Evolutionary conservation across 768 basidiomycete genomes (phyloP).

Genomic region (Mycena epipterygia): DNA sequence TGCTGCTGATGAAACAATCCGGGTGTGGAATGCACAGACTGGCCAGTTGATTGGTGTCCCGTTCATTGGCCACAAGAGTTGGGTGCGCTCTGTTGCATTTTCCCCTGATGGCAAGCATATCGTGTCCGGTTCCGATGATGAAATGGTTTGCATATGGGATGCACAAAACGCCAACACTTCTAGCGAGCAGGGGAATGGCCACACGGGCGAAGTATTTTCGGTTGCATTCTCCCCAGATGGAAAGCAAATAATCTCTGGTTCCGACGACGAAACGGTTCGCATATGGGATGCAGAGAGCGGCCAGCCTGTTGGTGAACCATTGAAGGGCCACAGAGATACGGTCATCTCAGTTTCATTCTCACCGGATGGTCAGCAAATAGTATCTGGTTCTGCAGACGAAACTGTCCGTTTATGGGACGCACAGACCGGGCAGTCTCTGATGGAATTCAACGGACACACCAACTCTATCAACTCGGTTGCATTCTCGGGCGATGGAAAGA

Average conservation of each 20-base stretch:
- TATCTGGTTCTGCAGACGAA: neutral
- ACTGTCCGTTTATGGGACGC: slow-evolving; percentile 8
- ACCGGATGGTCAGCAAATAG: neutral
- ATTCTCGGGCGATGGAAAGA: neutral
- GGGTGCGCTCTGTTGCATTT: neutral
- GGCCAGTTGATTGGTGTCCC: slow-evolving; percentile 1
- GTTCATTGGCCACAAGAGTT: neutral
- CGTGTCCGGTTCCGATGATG: neutral
- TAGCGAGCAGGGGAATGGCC: neutral
- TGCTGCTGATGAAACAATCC: neutral
- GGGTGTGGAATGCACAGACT: slow-evolving; percentile 1
- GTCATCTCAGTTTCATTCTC: slow-evolving; percentile 3
- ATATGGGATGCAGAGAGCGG: slow-evolving; percentile 4
- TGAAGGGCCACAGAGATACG: neutral
- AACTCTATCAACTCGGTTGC: neutral
- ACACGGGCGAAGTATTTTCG: neutral
- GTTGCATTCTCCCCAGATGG: slow-evolving; percentile 4
- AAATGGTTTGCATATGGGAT: neutral
- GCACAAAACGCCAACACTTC: neutral
- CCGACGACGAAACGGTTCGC: neutral
- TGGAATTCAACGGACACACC: neutral
- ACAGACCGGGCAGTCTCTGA: neutral
- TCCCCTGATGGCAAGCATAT: neutral
- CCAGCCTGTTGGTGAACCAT: neutral
- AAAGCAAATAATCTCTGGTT: neutral